Conservation (phyloP, 495 filamentous ascomycete genomes). For the Talaromyces ruber region DNA sequence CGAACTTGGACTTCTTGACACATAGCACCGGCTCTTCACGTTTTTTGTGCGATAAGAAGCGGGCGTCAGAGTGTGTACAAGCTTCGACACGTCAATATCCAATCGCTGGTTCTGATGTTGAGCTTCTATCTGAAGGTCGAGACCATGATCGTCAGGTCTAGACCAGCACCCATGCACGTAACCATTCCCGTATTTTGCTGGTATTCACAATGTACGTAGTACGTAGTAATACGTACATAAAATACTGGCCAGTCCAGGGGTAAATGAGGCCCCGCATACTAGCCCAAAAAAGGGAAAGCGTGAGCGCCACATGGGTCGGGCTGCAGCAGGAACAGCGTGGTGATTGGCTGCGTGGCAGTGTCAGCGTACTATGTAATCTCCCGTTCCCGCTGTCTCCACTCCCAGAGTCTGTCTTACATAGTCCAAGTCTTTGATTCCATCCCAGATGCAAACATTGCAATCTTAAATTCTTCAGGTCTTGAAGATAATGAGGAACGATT, state of each 20-base stretch:
- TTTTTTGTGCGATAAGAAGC: too few relatives aligned
- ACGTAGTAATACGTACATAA: background rate
- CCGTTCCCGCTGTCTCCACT: background rate
- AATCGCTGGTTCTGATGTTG: too few relatives aligned
- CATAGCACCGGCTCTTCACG: too few relatives aligned
- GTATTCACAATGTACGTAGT: too few relatives aligned
- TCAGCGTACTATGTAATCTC: conserved; percentile 1
- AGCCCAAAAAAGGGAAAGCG: background rate
- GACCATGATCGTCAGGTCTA: background rate
- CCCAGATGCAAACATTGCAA: too few relatives aligned
- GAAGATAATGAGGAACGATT: too few relatives aligned
- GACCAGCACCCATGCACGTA: background rate
- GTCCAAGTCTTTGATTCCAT: background rate
- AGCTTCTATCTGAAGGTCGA: background rate
- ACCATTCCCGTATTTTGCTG: background rate
- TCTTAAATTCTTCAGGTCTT: background rate
- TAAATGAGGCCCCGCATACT: background rate
- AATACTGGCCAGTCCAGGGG: background rate
- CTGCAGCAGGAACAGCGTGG: background rate
- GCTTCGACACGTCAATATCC: too few relatives aligned
- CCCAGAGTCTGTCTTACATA: background rate
- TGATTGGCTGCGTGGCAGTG: background rate
- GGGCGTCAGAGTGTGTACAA: too few relatives aligned
- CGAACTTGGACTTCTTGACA: too few relatives aligned
- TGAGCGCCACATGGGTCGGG: background rate